A percentile compares a stretch with the other conserved stretches of the same genome.
These are phyloP conservation scores for Marasmius oreades DNA, from an alignment of 1,284 basidiomycete species.

Conservation along the genomic window DNA sequence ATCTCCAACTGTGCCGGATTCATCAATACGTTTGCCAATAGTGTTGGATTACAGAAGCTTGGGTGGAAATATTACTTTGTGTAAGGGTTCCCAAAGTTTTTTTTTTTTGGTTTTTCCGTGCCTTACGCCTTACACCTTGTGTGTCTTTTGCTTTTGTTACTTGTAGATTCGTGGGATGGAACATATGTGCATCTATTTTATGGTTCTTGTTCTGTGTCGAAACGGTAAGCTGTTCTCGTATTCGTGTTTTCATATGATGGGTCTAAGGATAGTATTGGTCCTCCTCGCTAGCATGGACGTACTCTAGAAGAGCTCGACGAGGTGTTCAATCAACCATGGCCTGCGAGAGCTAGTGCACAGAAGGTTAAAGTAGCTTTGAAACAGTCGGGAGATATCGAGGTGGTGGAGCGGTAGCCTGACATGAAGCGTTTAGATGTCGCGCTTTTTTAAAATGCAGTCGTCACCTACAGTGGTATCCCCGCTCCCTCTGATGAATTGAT, in stretches of 20 bases:
- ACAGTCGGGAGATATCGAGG: slow-evolving; percentile 9
- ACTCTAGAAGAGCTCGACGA: slow-evolving; percentile 25
- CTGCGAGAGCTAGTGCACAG: slow-evolving; percentile 21
- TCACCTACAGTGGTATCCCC: no score
- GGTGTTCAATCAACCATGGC: slow-evolving; percentile 25
- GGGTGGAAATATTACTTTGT: slow-evolving; percentile 28
- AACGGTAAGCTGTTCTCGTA: slow-evolving; percentile 20
- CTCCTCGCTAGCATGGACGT: slow-evolving; percentile 17
- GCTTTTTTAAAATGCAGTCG: no score
- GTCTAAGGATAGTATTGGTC: no score
- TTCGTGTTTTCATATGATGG: no score
- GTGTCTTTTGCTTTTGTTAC: background rate
- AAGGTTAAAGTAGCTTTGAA: slow-evolving; percentile 19
- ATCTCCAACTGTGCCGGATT: slow-evolving; percentile 27
- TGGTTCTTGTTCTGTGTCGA: slow-evolving; percentile 28
- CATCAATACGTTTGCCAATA: slow-evolving; percentile 28
- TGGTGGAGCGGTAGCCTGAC: background rate
- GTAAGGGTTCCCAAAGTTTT: no score
- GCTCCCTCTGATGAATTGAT: no score
- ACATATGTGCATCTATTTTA: slow-evolving; percentile 21
- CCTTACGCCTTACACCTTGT: background rate
- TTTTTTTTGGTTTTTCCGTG: slow-evolving; percentile 3
- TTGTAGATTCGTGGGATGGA: slow-evolving; percentile 24
- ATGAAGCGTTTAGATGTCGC: no score
- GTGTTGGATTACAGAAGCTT: slow-evolving; percentile 21